phyloP scores from a whole-genome alignment of 768 basidiomycete genomes.

The Auricularia sp. region DNA sequence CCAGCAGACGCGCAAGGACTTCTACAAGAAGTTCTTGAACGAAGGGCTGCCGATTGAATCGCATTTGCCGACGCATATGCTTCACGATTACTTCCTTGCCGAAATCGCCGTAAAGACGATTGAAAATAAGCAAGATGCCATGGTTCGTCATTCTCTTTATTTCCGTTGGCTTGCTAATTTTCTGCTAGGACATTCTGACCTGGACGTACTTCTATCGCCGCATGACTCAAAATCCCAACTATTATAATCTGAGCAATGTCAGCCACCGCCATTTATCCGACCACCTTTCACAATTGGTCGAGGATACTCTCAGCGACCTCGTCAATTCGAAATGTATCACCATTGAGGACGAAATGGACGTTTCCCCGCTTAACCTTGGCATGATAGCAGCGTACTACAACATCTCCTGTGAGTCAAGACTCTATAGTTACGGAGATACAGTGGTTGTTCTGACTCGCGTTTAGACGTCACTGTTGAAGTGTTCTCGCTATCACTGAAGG shows the following conservation, averaged over 20 bases:
- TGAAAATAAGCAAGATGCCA: conserved; percentile 97
- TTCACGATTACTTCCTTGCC: conserved; percentile 96
- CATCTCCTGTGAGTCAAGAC: conserved; percentile 60
- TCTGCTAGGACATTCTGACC: conserved; percentile 76
- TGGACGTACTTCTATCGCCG: conserved; percentile 99
- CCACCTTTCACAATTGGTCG: conserved; percentile 91
- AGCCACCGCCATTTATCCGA: conserved; percentile 93
- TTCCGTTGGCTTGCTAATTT: not conserved
- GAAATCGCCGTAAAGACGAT: conserved; percentile 98
- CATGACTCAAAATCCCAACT: conserved; percentile 95
- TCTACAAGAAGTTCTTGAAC: conserved; percentile 96
- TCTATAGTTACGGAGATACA: conserved; percentile 1
- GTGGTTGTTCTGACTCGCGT: conserved; percentile 11
- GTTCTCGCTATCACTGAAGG: conserved; percentile 89
- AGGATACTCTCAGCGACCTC: conserved; percentile 83
- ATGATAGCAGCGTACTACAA: conserved; percentile 99
- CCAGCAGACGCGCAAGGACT: conserved; percentile 95
- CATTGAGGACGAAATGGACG: conserved; percentile 92
- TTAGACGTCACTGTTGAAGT: conserved; percentile 94
- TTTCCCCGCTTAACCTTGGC: conserved; percentile 84
- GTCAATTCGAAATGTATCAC: conserved; percentile 92
- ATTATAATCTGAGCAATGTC: conserved; percentile 90
- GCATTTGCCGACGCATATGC: conserved; percentile 75
- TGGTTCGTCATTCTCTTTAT: conserved; percentile 39
- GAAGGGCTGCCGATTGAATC: conserved; percentile 98